Conservation (phyloP, 257 asterid species). For the Agastache rugosa region DNA sequence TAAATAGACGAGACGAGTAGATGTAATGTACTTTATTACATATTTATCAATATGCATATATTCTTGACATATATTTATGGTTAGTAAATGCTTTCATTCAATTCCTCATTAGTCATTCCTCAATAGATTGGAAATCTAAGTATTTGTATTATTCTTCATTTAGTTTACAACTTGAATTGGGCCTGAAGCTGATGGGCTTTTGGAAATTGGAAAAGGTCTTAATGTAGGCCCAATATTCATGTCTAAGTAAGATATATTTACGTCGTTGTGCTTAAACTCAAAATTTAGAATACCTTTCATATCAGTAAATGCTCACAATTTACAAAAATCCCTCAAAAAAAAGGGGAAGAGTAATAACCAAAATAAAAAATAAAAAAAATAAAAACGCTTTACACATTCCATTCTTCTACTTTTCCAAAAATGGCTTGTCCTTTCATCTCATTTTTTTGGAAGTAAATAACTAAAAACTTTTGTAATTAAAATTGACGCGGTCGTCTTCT, state of each 20-base stretch:
- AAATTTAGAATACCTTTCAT: not conserved
- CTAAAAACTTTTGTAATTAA: not conserved
- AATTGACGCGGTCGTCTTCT: not conserved
- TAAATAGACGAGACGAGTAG: too few species aligned
- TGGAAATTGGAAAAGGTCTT: not conserved
- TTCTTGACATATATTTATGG: too few species aligned
- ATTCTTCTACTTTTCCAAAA: not conserved
- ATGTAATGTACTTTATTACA: too few species aligned
- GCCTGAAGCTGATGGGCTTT: not conserved
- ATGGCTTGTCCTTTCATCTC: not conserved
- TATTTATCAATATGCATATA: not conserved
- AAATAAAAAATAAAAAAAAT: not conserved
- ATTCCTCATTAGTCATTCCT: too few species aligned
- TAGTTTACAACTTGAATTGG: not conserved
- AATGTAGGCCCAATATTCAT: not conserved
- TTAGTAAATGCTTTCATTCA: too few species aligned
- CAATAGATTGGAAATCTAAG: too few species aligned
- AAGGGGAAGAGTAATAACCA: not conserved
- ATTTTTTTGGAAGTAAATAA: constrained; percentile 1
- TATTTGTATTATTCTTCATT: too few species aligned
- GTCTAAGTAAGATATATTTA: not conserved
- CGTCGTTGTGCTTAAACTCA: not conserved
- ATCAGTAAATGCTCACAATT: not conserved
- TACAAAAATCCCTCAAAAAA: constrained; percentile 12
- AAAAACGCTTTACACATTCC: not conserved